Base-by-base conservation (phyloP, 306 rosid genomes). In the Castanea mollissima region DNA sequence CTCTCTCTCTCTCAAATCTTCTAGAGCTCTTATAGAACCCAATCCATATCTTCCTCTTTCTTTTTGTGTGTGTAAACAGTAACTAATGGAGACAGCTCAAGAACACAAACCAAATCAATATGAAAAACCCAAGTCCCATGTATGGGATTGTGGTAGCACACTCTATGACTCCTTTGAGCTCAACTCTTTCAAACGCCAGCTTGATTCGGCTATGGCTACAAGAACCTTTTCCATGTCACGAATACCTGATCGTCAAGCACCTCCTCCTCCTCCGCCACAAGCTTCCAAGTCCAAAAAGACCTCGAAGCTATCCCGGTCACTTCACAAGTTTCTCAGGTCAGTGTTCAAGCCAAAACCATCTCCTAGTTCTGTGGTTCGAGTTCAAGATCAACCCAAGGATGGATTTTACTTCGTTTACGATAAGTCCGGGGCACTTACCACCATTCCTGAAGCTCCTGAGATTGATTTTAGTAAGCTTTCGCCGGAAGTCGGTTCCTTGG, bases 131-230 rank as follows among this genome's bases (percentile, higher is more conserved):
- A 73, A 75, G 52, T 62, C 86, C 3, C 76, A 56, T 13, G 62
- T 89, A 6, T 94, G 98, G 98, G 98, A 94, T 68, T 92, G 98
- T 80, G 98, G 93, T 3, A 94, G 97, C 87, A 63, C 97, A 1
- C 97, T 94, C 15, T 94, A 94, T 62, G 99, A 92, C 79, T 92
- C 97, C 3, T 91, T 92, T 78, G 99, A 94, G 83, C 92, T 91
- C 83, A 85, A 92, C 81, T 92, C 93, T 19, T 89, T 94, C 80
- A 85, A 88, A 25, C 90, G 93, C 76, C 91, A 89, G 64, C 89
- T 94, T 31, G 88, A 94, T 76, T 92, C 93, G 0, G 97, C 92
- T 18, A 91, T 94, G n/a, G 74, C 91, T 21, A 86, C 87, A 1
- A 86, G 91, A 77, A 86, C 90, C 31, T 29, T 90, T 62, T 92